Evolutionary conservation across 106 monocot genomes (phyloP), one percentile per base, ranked within the genome.

Genomic region (Vanilla planifolia): DNA sequence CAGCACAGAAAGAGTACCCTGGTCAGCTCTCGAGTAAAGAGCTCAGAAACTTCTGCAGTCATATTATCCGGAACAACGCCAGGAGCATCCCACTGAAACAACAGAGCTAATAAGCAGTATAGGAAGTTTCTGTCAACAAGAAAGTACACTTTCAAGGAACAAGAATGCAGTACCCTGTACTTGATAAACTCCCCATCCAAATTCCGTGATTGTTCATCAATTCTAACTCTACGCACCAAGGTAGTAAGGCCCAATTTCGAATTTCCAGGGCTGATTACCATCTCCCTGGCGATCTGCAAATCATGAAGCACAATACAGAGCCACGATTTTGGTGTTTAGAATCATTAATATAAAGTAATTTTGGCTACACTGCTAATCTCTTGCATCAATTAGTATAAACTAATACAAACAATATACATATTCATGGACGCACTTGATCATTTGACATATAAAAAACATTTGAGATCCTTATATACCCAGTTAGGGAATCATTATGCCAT

Each of bases 241-340:
- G 53, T 71, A 11, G 91, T 61, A 37, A 91, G 67, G 19, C 77
- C 85, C 47, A 91, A 67, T 48, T 82, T 85, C 63, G 79, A 62
- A 73, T 91, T 91, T 67, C 76, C 61, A 19, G 91, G 91, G 66
- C 91, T 91, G 60, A 91, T 91, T 22, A 91, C 91, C 91, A 91
- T 91, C 69, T 91, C 91, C 63, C 91, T 73, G 50, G 76, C 91
- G 64, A 91, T 91, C 91, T 91, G 73, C 43, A n/a, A 46, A 44
- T 29, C 48, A 48, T 34, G 57, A 35, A 57, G 28, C 9, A 15
- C 21, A 20, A 57, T 53, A 53, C 28, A 30, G 30, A 53, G 53
- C 5, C 13, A 53, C n/a, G n/a, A n/a, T n/a, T n/a, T n/a, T n/a
- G n/a, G n/a, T n/a, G n/a, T n/a, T n/a, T n/a, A n/a, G n/a, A n/a